Evolutionary conservation across 176 grass and related monocot genomes (phyloP).

Genomic region (Panicum miliaceum): DNA sequence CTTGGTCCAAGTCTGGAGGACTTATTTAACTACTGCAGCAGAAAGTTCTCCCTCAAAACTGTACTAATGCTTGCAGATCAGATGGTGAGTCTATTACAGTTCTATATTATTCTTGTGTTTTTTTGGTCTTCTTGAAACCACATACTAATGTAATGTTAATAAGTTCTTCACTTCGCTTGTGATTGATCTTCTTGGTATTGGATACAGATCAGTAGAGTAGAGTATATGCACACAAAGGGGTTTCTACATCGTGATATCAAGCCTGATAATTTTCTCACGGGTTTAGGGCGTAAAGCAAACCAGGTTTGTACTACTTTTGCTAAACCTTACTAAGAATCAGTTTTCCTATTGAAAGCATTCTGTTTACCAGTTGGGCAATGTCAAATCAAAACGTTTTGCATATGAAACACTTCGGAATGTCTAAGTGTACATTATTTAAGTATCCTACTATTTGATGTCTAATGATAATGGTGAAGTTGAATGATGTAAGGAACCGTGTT

Average conservation of each 20-base stretch:
- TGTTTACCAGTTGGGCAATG: neutral
- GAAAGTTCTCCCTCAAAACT: conserved; percentile 84
- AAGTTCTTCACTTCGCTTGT: neutral
- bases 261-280: conserved; percentile 88
- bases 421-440: neutral
- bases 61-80: conserved; percentile 90
- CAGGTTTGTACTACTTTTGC: conserved; percentile 51
- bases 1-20: conserved; percentile 90
- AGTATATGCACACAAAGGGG: conserved; percentile 64
- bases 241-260: conserved; percentile 90
- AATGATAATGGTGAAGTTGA: conserved; percentile 2
- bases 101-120: conserved; percentile 8
- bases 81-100: conserved; percentile 53
- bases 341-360: neutral
- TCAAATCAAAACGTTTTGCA: neutral
- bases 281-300: conserved; percentile 78
- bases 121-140: conserved; percentile 28
- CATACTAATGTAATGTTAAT: neutral
- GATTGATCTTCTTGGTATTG: conserved; percentile 24
- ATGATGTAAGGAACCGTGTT: neutral
- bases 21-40: conserved; percentile 81
- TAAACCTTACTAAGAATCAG: neutral
- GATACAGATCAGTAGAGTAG: conserved; percentile 63
- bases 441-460: neutral
- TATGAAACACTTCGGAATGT: neutral